A percentile compares a stretch with the other conserved stretches of the same genome.
phyloP scores from a whole-genome alignment of 805 yeast species.

The Dipodascopsis uninucleata region DNA sequence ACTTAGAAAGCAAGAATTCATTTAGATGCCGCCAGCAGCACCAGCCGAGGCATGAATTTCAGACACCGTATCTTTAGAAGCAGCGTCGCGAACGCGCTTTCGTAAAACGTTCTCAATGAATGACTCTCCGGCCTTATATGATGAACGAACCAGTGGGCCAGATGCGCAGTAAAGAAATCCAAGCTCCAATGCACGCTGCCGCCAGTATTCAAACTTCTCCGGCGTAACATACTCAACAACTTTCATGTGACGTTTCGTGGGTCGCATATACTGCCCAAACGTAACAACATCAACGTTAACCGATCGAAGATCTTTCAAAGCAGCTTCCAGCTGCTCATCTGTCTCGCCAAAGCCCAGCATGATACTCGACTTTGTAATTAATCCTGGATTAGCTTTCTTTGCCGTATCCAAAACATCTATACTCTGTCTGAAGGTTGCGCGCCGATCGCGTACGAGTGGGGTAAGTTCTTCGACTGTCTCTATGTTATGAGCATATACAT shows the following conservation, averaged over 20 bases:
- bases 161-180: constrained; percentile 96
- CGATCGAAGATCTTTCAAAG: constrained; percentile 71
- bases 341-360: constrained; percentile 98
- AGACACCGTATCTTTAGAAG: too few species aligned
- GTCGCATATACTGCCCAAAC: constrained; percentile 98
- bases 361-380: constrained; percentile 87
- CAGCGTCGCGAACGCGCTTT: constrained; percentile 47
- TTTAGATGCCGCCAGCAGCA: too few species aligned
- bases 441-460: constrained; percentile 90
- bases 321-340: constrained; percentile 78
- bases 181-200: constrained; percentile 71
- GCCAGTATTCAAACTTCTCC: constrained; percentile 93
- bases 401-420: constrained; percentile 75
- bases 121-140: constrained; percentile 97
- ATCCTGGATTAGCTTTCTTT: constrained; percentile 64
- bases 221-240: constrained; percentile 94
- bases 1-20: too few species aligned
- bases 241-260: constrained; percentile 97
- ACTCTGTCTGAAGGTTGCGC: constrained; percentile 93
- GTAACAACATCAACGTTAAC: constrained; percentile 90
- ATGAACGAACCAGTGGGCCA: constrained; percentile 94
- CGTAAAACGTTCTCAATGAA: constrained; percentile 90
- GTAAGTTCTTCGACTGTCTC: constrained; percentile 96
- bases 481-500: constrained; percentile 93
- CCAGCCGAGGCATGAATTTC: too few species aligned